phyloP scores from a whole-genome alignment of 352 stramenopile genomes.

The Pythium biforme region DNA sequence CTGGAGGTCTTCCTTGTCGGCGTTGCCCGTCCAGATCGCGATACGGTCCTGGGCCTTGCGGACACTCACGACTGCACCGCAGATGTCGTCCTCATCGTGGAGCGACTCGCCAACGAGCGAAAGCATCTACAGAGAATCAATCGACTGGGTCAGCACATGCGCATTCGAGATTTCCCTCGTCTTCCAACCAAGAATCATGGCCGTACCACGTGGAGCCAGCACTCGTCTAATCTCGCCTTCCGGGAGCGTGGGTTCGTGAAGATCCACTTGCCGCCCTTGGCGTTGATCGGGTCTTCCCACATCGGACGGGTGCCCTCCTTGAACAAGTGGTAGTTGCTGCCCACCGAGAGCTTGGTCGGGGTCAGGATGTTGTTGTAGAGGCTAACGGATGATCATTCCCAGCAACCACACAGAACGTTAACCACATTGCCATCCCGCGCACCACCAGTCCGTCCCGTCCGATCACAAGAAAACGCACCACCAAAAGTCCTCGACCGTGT shows the following conservation, averaged over 20 bases:
- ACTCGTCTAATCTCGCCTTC: constrained; percentile 92
- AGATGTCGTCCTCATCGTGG: constrained; percentile 93
- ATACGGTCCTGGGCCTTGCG: constrained; percentile 95
- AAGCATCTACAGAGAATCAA: constrained; percentile 67
- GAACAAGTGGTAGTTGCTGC: constrained; percentile 98
- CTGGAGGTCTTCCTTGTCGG: constrained; percentile 68
- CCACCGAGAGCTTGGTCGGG: constrained; percentile 84
- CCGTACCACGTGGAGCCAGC: constrained; percentile 93
- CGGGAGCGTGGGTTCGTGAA: constrained; percentile 94
- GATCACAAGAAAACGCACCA: constrained; percentile 64
- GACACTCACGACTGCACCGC: constrained; percentile 94
- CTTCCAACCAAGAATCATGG: neutral
- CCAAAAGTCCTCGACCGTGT: constrained; percentile 97
- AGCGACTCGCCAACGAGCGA: constrained; percentile 96
- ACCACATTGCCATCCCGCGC: neutral
- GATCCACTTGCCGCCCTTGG: constrained; percentile 96
- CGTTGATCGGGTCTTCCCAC: constrained; percentile 96
- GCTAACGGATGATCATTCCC: constrained; percentile 20
- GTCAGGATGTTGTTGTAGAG: constrained; percentile 95
- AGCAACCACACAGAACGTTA: neutral
- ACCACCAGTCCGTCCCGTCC: neutral
- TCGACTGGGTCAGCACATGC: neutral
- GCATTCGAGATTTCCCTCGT: neutral
- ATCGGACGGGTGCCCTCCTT: constrained; percentile 95
- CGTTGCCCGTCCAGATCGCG: constrained; percentile 92